Evolutionary conservation across 768 basidiomycete species (phyloP).

Genomic region (Psilocybe cyanescens): DNA sequence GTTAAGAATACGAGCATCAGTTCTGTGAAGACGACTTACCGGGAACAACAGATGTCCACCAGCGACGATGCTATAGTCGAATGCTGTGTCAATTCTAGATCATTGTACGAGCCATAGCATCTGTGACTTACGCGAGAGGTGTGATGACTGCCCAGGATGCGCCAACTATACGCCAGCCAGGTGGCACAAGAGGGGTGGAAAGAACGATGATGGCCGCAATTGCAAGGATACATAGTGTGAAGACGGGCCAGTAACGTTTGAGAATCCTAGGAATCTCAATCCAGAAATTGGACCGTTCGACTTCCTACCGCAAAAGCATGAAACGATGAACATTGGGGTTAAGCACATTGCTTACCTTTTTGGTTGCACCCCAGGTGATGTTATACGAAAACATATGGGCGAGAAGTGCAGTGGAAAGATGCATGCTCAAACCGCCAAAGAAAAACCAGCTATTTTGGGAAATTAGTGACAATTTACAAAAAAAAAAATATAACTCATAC

Average conservation of each 20-base stretch:
- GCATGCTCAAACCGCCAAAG: slow-evolving; percentile 77
- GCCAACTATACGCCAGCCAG: slow-evolving; percentile 65
- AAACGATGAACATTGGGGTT: background rate
- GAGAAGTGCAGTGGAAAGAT: slow-evolving; percentile 64
- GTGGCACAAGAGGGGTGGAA: slow-evolving; percentile 54
- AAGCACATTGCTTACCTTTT: slow-evolving; percentile 47
- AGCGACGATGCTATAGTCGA: slow-evolving; percentile 53
- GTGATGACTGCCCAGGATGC: slow-evolving; percentile 76
- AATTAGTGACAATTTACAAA: background rate
- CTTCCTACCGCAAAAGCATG: slow-evolving; percentile 52
- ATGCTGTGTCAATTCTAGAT: slow-evolving; percentile 5
- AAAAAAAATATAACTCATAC: slow-evolving; percentile 27
- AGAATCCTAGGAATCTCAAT: slow-evolving; percentile 86
- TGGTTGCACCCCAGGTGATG: slow-evolving; percentile 79
- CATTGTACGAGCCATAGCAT: background rate
- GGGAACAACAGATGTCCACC: slow-evolving; percentile 77
- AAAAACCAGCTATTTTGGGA: slow-evolving; percentile 64
- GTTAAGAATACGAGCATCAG: background rate
- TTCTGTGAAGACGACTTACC: slow-evolving; percentile 40
- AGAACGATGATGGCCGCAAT: slow-evolving; percentile 64
- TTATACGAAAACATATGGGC: slow-evolving; percentile 79
- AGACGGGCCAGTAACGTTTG: slow-evolving; percentile 74
- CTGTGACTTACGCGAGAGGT: slow-evolving; percentile 63
- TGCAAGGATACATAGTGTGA: slow-evolving; percentile 54
- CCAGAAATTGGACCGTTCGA: slow-evolving; percentile 89